phyloP scores from a whole-genome alignment of 2,329 filamentous ascomycete species.

The Colletotrichum incanum region DNA sequence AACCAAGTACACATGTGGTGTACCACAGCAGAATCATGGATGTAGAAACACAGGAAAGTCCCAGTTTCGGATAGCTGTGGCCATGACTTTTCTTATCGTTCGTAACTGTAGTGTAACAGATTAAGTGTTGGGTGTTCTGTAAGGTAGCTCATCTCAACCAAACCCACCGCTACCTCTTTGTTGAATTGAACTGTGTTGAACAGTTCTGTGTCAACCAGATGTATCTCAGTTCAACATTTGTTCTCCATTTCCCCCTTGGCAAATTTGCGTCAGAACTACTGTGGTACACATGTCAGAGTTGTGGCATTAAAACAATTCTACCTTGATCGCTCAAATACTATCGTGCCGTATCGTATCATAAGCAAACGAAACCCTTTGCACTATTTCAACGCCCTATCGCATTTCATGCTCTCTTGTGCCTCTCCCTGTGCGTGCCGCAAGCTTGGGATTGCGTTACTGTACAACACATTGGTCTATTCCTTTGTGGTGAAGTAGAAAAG shows the following conservation, averaged over 20 bases:
- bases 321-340: neutral
- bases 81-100: no score
- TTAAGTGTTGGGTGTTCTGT: neutral
- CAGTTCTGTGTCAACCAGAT: neutral
- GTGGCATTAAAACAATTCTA: slow-evolving; percentile 22
- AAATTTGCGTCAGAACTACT: neutral
- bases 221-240: neutral
- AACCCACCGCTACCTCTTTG: slow-evolving; percentile 24
- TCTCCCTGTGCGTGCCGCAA: neutral
- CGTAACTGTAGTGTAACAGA: no score
- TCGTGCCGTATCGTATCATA: neutral
- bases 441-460: slow-evolving; percentile 1
- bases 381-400: slow-evolving; percentile 12
- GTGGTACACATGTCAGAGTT: neutral
- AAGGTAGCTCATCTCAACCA: slow-evolving; percentile 19
- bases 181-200: slow-evolving; percentile 8
- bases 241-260: neutral
- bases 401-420: neutral
- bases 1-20: neutral
- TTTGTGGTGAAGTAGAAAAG: neutral
- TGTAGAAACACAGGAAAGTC: neutral
- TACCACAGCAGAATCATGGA: neutral
- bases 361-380: slow-evolving; percentile 1
- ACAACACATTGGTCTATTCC: slow-evolving; percentile 18
- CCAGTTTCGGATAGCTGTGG: neutral